These are phyloP conservation scores for Eucalyptus brandiana DNA, from an alignment of 345 rosid genomes.

Conservation along the genomic window DNA sequence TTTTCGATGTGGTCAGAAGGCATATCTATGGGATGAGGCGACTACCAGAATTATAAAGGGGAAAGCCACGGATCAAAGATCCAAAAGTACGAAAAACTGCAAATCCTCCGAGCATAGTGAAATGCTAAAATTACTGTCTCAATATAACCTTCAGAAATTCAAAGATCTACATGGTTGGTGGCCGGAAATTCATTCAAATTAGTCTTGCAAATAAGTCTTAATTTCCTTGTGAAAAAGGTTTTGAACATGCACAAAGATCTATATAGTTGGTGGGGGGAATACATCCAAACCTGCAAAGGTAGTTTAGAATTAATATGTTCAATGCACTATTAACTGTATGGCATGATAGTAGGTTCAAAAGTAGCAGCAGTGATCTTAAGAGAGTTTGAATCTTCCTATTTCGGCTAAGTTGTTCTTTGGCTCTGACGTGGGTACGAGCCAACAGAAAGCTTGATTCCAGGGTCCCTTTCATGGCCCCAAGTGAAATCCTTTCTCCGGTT, in stretches of 20 bases:
- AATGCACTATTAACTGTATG: neutral
- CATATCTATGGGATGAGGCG: too few species aligned
- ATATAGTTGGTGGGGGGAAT: too few species aligned
- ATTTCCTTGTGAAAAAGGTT: neutral
- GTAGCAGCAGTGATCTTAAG: neutral
- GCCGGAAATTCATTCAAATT: too few species aligned
- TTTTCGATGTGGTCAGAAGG: too few species aligned
- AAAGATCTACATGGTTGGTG: too few species aligned
- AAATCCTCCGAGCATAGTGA: rapidly evolving
- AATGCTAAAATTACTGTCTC: too few species aligned
- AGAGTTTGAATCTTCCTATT: neutral
- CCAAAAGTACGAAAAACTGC: too few species aligned
- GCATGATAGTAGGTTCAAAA: neutral
- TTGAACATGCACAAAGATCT: rapidly evolving
- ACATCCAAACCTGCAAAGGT: neutral
- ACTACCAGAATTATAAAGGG: too few species aligned
- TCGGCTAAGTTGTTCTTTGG: neutral
- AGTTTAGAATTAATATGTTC: neutral
- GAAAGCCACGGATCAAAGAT: too few species aligned
- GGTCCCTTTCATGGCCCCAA: neutral
- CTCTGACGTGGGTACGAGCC: neutral
- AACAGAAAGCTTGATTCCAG: neutral
- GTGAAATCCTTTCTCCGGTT: neutral
- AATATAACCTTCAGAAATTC: rapidly evolving
- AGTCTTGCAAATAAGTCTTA: too few species aligned